Conservation (phyloP, 768 basidiomycete species). For the Podaxis sp. region DNA sequence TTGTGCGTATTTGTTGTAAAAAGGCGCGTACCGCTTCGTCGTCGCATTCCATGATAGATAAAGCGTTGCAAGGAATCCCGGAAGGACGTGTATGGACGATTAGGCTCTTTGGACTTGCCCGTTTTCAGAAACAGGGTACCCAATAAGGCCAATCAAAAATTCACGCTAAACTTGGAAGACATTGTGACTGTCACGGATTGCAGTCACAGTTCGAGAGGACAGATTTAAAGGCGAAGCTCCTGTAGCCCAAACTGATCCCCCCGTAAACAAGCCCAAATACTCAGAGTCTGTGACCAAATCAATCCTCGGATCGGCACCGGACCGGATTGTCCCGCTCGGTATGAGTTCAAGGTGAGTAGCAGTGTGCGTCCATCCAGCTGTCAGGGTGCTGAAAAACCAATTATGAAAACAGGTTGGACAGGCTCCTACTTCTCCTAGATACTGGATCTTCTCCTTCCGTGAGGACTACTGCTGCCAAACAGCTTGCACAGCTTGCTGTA, state of each 20-base stretch:
- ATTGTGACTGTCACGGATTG: slow-evolving; percentile 38
- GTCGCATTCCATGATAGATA: not conserved
- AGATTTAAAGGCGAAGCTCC: slow-evolving; percentile 62
- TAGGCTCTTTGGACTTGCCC: slow-evolving; percentile 6
- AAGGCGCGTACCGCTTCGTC: not conserved
- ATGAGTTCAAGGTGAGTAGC: slow-evolving; percentile 74
- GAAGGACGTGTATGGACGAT: not conserved
- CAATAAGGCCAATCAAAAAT: slow-evolving; percentile 18
- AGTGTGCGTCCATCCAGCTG: slow-evolving; percentile 5
- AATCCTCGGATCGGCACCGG: slow-evolving; percentile 41
- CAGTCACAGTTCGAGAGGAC: slow-evolving; percentile 44
- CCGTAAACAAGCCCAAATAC: slow-evolving; percentile 49
- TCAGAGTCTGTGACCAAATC: slow-evolving; percentile 26
- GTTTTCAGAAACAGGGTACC: slow-evolving; percentile 14
- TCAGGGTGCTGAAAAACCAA: not conserved
- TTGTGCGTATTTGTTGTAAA: not conserved
- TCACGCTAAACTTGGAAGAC: slow-evolving; percentile 23
- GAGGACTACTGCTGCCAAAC: slow-evolving; percentile 93
- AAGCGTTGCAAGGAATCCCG: not conserved
- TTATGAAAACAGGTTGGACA: slow-evolving; percentile 77
- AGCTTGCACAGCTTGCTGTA: slow-evolving; percentile 88
- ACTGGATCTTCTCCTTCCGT: slow-evolving; percentile 91
- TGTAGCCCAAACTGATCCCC: slow-evolving; percentile 53
- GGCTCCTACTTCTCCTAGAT: slow-evolving; percentile 93
- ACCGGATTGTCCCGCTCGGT: slow-evolving; percentile 51